A percentile compares a stretch with the other conserved stretches of the same genome.
Conservation (phyloP, 345 rosid genomes). For the Gossypium thurberi region DNA sequence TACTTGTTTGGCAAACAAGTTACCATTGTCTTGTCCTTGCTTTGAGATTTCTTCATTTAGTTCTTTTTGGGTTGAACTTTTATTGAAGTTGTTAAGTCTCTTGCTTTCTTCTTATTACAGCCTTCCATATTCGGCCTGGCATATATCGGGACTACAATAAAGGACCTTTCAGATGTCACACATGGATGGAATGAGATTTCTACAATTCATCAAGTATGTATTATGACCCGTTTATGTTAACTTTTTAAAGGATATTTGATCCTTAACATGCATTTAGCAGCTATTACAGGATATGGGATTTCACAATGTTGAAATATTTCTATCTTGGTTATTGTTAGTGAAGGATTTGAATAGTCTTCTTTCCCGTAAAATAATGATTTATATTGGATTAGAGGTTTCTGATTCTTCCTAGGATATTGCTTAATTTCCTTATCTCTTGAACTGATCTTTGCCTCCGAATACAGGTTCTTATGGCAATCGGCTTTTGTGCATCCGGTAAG, state of each 20-base stretch:
- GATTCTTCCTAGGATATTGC: not conserved
- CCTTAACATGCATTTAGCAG: not conserved
- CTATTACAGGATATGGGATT: not conserved
- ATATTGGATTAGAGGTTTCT: not conserved
- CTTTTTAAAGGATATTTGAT: not conserved
- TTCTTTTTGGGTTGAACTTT: not conserved
- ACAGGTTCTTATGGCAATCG: not conserved
- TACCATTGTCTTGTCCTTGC: too few relatives aligned
- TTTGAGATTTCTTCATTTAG: not conserved
- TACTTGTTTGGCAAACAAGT: too few relatives aligned
- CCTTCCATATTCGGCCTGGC: slow-evolving; percentile 2
- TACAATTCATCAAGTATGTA: not conserved
- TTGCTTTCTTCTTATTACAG: not conserved
- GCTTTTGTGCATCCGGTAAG: slow-evolving; percentile 3
- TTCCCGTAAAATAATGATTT: not conserved
- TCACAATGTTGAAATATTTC: not conserved
- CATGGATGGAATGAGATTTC: not conserved
- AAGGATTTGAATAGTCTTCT: too few relatives aligned
- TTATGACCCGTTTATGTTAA: not conserved
- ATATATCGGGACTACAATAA: not conserved
- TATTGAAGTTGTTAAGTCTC: not conserved
- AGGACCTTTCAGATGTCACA: slow-evolving; percentile 11
- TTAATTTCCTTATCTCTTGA: not conserved
- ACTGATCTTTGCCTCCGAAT: not conserved
- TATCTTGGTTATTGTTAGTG: not conserved